Evolutionary conservation across 2,329 filamentous ascomycete species (phyloP).

Genomic region (Colletotrichum caudatum): DNA sequence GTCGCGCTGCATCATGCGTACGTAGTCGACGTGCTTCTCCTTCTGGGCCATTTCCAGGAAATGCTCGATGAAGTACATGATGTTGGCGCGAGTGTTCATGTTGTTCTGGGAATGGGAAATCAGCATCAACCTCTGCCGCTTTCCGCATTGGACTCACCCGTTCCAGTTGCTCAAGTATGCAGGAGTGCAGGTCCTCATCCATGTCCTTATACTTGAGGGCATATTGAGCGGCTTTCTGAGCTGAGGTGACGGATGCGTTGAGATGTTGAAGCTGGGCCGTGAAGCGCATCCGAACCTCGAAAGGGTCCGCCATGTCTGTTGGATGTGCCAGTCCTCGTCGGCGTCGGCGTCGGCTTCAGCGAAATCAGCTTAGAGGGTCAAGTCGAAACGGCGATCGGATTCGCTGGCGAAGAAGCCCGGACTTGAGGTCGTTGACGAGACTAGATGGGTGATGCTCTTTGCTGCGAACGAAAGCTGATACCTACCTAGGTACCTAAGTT

Average conservation of each 20-base stretch:
- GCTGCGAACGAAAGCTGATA: conserved; percentile 4
- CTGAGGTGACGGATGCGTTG: conserved; percentile 88
- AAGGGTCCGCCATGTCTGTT: conserved; percentile 78
- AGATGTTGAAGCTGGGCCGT: conserved; percentile 89
- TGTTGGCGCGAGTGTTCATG: conserved; percentile 97
- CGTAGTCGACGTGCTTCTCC: conserved; percentile 82
- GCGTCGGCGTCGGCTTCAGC: neutral
- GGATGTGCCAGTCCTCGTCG: neutral
- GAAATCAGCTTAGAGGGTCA: too few species aligned
- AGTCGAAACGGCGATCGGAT: neutral
- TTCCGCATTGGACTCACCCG: conserved; percentile 62
- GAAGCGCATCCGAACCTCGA: conserved; percentile 98
- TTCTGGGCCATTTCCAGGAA: conserved; percentile 88
- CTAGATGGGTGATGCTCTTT: conserved; percentile 9
- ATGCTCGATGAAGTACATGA: conserved; percentile 98
- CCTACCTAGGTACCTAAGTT: neutral
- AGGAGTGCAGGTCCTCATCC: conserved; percentile 97
- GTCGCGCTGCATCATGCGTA: conserved; percentile 94
- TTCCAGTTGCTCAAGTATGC: conserved; percentile 96
- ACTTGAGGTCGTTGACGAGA: conserved; percentile 3
- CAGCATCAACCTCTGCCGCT: conserved; percentile 15
- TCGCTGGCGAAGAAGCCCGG: neutral
- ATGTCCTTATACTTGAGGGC: conserved; percentile 93
- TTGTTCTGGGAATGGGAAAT: conserved; percentile 70
- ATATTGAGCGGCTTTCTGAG: conserved; percentile 94